Evolutionary conservation across 768 basidiomycete species (phyloP).

Genomic region (Auricularia sp.): DNA sequence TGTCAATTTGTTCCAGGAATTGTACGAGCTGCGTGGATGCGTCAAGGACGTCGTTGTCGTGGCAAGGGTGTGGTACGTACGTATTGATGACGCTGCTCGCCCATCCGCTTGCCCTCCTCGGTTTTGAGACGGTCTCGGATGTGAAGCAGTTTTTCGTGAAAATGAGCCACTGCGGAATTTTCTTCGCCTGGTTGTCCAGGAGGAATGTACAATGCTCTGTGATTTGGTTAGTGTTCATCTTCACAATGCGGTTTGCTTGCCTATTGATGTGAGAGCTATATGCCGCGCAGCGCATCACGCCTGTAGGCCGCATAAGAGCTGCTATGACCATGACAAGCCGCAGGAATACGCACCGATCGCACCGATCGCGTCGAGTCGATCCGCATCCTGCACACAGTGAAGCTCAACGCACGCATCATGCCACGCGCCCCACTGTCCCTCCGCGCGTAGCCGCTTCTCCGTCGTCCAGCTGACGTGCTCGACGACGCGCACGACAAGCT

Average conservation of each 20-base stretch:
- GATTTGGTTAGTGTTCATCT: background rate
- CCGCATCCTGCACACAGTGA: conserved; percentile 75
- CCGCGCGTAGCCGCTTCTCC: conserved; percentile 55
- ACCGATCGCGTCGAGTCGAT: conserved; percentile 70
- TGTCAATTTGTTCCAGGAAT: background rate
- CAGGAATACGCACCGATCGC: conserved; percentile 47
- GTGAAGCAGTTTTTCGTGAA: conserved; percentile 74
- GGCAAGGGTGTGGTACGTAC: conserved; percentile 30
- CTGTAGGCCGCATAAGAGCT: conserved; percentile 18
- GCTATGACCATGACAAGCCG: background rate
- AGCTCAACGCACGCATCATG: conserved; percentile 64
- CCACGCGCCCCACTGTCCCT: conserved; percentile 53
- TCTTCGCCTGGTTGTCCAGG: conserved; percentile 29
- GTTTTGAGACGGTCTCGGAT: conserved; percentile 75
- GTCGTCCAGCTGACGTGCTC: conserved; percentile 81
- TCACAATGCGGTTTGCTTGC: conserved; percentile 17
- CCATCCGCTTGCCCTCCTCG: conserved; percentile 53
- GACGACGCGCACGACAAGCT: conserved; percentile 47
- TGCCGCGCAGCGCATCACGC: conserved; percentile 61
- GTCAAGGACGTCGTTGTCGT: background rate
- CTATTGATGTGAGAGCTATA: conserved; percentile 47
- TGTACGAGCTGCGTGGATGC: background rate
- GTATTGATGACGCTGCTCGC: conserved; percentile 59
- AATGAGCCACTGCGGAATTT: conserved; percentile 65
- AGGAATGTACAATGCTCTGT: conserved; percentile 37